These are phyloP conservation scores for Calonectria hongkongensis DNA, from an alignment of 2,329 filamentous ascomycete species.

Conservation along the genomic window DNA sequence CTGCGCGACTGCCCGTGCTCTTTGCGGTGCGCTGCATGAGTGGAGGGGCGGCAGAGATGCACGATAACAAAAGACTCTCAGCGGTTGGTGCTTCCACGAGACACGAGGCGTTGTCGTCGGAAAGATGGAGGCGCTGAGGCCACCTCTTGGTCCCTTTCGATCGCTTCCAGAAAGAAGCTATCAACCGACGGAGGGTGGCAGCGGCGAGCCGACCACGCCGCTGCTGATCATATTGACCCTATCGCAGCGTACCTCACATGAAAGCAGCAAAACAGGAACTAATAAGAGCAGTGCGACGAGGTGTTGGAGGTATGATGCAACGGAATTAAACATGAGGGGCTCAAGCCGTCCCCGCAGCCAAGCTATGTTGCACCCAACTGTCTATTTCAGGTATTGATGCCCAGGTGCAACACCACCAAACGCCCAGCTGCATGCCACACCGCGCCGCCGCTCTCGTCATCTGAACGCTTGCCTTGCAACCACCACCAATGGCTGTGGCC, in stretches of 20 bases:
- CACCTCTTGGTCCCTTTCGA: slow-evolving; percentile 17
- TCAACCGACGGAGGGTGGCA: slow-evolving; percentile 26
- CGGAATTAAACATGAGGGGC: slow-evolving; percentile 35
- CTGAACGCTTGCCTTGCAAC: slow-evolving; percentile 47
- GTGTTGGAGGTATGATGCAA: slow-evolving; percentile 34
- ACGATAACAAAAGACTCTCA: slow-evolving; percentile 36
- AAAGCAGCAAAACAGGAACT: slow-evolving; percentile 12
- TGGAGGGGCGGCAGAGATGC: slow-evolving; percentile 40
- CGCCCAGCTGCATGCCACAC: slow-evolving; percentile 43
- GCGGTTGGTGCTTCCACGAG: slow-evolving; percentile 39
- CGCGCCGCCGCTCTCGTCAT: slow-evolving; percentile 53
- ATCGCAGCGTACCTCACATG: slow-evolving; percentile 30
- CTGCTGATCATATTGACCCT: slow-evolving; percentile 26
- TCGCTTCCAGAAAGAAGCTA: slow-evolving; percentile 34
- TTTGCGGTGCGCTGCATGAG: slow-evolving; percentile 36
- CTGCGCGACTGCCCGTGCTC: slow-evolving; percentile 31
- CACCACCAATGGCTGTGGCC: slow-evolving; percentile 42
- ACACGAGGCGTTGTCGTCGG: slow-evolving; percentile 32
- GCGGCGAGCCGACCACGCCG: slow-evolving; percentile 29
- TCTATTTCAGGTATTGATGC: slow-evolving; percentile 37
- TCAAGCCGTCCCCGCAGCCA: slow-evolving; percentile 10
- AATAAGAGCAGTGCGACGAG: slow-evolving; percentile 22
- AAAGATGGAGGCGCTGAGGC: slow-evolving; percentile 40
- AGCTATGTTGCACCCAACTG: slow-evolving; percentile 9
- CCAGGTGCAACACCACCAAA: slow-evolving; percentile 47